These are phyloP conservation scores for Irpex rosettiformis DNA, from an alignment of 1,284 basidiomycete species.

Conservation along the genomic window DNA sequence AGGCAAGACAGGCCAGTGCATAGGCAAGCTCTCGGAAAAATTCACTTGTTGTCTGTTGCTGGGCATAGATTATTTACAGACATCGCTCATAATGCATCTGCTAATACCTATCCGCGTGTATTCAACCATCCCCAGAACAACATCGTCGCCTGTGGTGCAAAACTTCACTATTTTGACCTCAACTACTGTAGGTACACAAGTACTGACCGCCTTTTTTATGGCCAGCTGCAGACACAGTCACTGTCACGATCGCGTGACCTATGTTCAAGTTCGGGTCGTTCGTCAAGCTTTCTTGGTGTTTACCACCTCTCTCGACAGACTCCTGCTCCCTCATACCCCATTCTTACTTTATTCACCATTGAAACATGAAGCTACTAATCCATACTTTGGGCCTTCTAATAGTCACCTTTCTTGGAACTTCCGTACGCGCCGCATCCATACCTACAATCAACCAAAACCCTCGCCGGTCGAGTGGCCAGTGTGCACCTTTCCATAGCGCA, in stretches of 20 bases:
- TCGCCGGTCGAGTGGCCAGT: constrained; percentile 15
- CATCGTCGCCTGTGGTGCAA: too few relatives aligned
- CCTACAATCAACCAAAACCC: not conserved
- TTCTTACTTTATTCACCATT: not conserved
- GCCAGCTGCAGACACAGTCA: not conserved
- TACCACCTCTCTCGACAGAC: too few relatives aligned
- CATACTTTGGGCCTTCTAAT: not conserved
- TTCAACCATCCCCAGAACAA: too few relatives aligned
- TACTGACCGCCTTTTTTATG: too few relatives aligned
- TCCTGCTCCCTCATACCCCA: too few relatives aligned
- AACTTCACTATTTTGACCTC: too few relatives aligned
- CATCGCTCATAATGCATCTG: not conserved
- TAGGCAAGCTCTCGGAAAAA: constrained; percentile 1
- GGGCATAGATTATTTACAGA: not conserved
- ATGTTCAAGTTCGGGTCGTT: not conserved
- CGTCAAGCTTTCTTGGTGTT: not conserved
- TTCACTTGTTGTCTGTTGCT: not conserved
- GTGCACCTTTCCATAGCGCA: constrained; percentile 19
- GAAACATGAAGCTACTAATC: constrained; percentile 2
- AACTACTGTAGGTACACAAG: too few relatives aligned
- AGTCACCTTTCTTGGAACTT: not conserved
- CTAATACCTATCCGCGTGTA: too few relatives aligned
- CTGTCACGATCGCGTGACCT: not conserved
- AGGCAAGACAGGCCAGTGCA: not conserved
- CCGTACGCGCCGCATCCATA: not conserved